Evolutionary conservation across 2,329 filamentous ascomycete genomes (phyloP).

Genomic region (Pseudocercospora musae): DNA sequence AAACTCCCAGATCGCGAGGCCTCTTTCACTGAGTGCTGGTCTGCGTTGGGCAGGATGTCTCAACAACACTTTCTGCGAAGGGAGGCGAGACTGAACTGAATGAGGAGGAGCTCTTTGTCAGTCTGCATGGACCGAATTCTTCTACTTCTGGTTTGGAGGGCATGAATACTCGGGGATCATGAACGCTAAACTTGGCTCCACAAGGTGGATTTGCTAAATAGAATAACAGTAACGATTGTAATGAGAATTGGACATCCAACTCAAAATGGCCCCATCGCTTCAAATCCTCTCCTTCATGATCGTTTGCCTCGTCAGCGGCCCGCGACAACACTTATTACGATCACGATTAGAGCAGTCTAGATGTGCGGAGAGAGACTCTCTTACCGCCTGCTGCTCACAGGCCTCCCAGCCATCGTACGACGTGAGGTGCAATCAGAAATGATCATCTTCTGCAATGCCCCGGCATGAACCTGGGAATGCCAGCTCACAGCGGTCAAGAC

Average conservation of each 20-base stretch:
- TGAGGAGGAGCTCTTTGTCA: background rate
- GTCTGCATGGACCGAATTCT: background rate
- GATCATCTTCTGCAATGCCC: background rate
- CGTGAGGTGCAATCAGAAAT: background rate
- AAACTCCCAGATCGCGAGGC: constrained; percentile 18
- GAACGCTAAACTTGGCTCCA: background rate
- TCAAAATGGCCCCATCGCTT: background rate
- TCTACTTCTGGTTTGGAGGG: background rate
- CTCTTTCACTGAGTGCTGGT: constrained; percentile 3
- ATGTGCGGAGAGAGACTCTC: background rate
- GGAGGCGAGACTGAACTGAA: constrained; percentile 1
- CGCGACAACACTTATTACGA: background rate
- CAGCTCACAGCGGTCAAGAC: background rate
- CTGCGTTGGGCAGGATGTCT: constrained; percentile 16
- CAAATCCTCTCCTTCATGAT: background rate
- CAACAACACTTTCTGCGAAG: constrained; percentile 5
- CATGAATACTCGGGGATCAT: background rate
- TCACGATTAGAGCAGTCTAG: background rate
- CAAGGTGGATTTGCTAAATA: background rate
- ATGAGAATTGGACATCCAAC: constrained; percentile 1
- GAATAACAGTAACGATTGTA: constrained; percentile 18
- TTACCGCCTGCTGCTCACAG: background rate
- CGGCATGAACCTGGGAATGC: background rate
- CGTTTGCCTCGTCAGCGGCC: background rate
- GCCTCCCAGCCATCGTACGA: background rate